Evolutionary conservation across 2,329 filamentous ascomycete species (phyloP), one percentile per base, ranked within the genome.

Genomic region (Exophiala bonariae): DNA sequence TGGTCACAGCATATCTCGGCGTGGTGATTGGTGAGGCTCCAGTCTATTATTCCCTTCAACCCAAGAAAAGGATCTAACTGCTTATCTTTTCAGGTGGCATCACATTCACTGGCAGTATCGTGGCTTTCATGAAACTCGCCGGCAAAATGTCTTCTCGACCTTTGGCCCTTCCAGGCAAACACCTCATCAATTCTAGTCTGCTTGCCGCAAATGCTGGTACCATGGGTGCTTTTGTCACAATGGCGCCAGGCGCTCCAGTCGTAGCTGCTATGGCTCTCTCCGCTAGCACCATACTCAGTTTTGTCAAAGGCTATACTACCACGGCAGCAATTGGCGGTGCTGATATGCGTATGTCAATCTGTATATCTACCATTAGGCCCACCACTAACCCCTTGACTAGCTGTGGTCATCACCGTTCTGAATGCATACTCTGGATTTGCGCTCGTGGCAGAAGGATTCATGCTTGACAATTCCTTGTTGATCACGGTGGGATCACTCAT

Each of bases 341-440:
- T 10, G 90, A 96, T 62, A 95, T 95, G 89, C 89, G 81, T 68
- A 70, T 30, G 65, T 18, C 10, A 5, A 8, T 22, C 10, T 20
- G n/a, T n/a, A n/a, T n/a, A n/a, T n/a, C n/a, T n/a, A n/a, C n/a
- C n/a, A n/a, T n/a, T n/a, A n/a, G 14, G 8, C 14, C 20, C 13
- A 1, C 16, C 18, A 10, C 13, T 16, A 61, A 63, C n/a, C 22
- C 11, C n/a, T 38, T 22, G 20, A 26, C 14, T 54, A 78, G 74
- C 86, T 11, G 89, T 95, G 4, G 88, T 93, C 23, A 95, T 95
- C 54, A 95, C 89, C 0, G 89, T 95, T 1, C 70, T 96, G 16
- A 96, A 95, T 59, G 89, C 89, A 0, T 95, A 95, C 64, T 92
- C 87, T 38, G 90, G 90, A 10, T 96, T 95, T 48, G 90, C 90